Evolutionary conservation across 306 rosid genomes (phyloP), one percentile per base, ranked within the genome.

Genomic region (Crataegus laevigata): DNA sequence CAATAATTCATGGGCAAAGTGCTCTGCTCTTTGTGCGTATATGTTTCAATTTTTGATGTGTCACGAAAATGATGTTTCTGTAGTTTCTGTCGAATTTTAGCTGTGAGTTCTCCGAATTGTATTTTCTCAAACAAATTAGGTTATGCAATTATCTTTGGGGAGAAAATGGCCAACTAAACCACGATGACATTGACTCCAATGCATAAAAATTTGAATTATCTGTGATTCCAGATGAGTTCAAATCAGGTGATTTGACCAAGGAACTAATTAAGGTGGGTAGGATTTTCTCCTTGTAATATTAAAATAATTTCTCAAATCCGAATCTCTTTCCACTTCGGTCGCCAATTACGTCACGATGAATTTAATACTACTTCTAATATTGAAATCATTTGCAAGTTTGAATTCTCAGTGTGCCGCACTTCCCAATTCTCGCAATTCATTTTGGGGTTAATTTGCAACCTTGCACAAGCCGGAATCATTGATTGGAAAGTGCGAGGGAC

Each of bases 1-100:
- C 73, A 75, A 74, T 77, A 75, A 82, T 60, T 82, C 79, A 68
- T 29, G 67, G 40, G 40, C 73, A 52, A 66, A 66, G 40, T 66
- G 57, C 50, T 38, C 1, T 38, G 11, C 21, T 47, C 17, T 70
- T 25, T 30, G 65, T 64, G 14, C 3, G 36, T 28, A 34, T 34
- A 34, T 34, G 38, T 57, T 25, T 72, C 51, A 72, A 40, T 1
- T 15, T 28, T 25, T 2, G 1, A 55, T 75, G 51, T 66, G 45
- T 38, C 66, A 57, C 18, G 58, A 75, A 38, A 75, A 36, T 34
- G 32, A 75, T 54, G 58, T 55, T 75, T 75, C 43, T 54, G 28
- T 66, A 40, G 4, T 66, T 26, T 69, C 28, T 50, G 24, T 69
- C 2, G 42, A 50, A 15, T 34, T 75, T 32, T 64, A 34, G 40